Evolutionary conservation across 2,329 filamentous ascomycete species (phyloP).

Genomic region (Trichoderma polysporum): DNA sequence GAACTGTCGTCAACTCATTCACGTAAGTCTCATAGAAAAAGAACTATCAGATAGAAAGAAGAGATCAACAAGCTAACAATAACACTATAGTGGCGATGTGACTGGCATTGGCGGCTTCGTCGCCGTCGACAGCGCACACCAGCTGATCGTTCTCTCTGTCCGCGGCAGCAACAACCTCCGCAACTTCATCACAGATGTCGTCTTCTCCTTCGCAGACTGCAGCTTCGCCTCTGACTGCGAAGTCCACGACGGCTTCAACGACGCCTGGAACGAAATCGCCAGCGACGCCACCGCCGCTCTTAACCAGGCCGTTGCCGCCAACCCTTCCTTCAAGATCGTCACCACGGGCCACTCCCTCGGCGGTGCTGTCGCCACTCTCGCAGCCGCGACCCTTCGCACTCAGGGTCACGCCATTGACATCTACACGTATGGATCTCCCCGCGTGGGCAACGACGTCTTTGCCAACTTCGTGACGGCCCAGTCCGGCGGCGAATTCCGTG

Average conservation of each 20-base stretch:
- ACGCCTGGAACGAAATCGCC: constrained; percentile 57
- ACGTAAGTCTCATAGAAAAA: constrained; percentile 30
- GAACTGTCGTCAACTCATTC: constrained; percentile 45
- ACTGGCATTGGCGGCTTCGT: constrained; percentile 54
- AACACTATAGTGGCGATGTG: constrained; percentile 35
- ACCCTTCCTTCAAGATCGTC: constrained; percentile 55
- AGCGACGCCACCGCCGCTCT: constrained; percentile 44
- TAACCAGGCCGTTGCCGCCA: constrained; percentile 40
- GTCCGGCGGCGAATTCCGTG: constrained; percentile 55
- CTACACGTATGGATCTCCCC: constrained; percentile 67
- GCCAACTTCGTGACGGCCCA: constrained; percentile 55
- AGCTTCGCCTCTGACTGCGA: constrained; percentile 43
- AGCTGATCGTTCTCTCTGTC: constrained; percentile 59
- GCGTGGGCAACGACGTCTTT: constrained; percentile 59
- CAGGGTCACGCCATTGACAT: constrained; percentile 50
- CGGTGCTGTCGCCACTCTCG: constrained; percentile 62
- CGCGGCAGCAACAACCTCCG: constrained; percentile 58
- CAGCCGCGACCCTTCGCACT: constrained; percentile 54
- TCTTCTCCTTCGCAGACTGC: constrained; percentile 34
- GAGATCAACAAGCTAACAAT: constrained; percentile 8
- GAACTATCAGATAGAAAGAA: neutral
- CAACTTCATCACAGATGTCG: constrained; percentile 61
- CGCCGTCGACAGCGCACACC: constrained; percentile 47
- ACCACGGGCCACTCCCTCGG: constrained; percentile 70
- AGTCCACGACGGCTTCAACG: constrained; percentile 58